phyloP scores from a whole-genome alignment of 768 basidiomycete genomes.

The Xerocomus spinulosus region DNA sequence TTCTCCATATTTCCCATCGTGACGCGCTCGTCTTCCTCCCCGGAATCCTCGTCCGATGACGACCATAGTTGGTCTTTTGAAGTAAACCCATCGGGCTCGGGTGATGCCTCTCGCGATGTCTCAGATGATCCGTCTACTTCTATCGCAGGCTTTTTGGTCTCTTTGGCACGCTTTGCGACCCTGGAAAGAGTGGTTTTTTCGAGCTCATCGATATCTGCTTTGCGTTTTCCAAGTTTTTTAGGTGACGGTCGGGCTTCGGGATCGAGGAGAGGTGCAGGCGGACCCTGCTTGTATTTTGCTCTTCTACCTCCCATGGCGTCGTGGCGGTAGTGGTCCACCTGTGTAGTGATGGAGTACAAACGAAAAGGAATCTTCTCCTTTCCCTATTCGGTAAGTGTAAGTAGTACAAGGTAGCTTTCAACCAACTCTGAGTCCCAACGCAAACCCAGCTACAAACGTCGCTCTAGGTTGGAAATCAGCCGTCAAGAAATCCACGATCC shows the following conservation, averaged over 20 bases:
- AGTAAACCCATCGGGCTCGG: slow-evolving; percentile 22
- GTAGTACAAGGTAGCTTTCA: slow-evolving; percentile 34
- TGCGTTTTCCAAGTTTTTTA: slow-evolving; percentile 71
- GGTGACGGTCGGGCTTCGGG: slow-evolving; percentile 33
- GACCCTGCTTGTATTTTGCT: slow-evolving; percentile 77
- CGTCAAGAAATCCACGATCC: slow-evolving; percentile 76
- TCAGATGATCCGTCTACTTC: slow-evolving; percentile 22
- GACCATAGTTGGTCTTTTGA: slow-evolving; percentile 29
- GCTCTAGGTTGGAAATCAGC: slow-evolving; percentile 92
- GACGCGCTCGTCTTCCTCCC: slow-evolving; percentile 50
- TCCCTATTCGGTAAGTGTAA: slow-evolving; percentile 26
- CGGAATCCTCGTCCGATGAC: slow-evolving; percentile 40
- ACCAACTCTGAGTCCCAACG: slow-evolving; percentile 77
- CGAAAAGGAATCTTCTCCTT: slow-evolving; percentile 16
- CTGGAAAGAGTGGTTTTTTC: slow-evolving; percentile 27
- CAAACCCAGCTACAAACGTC: slow-evolving; percentile 80
- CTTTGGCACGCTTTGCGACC: slow-evolving; percentile 36
- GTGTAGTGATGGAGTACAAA: neutral
- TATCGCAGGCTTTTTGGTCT: slow-evolving; percentile 21
- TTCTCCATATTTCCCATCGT: slow-evolving; percentile 82
- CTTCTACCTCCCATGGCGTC: slow-evolving; percentile 76
- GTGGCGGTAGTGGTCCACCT: too few relatives aligned
- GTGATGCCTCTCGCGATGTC: slow-evolving; percentile 45
- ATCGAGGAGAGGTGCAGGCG: slow-evolving; percentile 55
- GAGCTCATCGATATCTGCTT: slow-evolving; percentile 44